These are phyloP conservation scores for Aureobasidium lini DNA, from an alignment of 2,329 filamentous ascomycete species.

Conservation along the genomic window DNA sequence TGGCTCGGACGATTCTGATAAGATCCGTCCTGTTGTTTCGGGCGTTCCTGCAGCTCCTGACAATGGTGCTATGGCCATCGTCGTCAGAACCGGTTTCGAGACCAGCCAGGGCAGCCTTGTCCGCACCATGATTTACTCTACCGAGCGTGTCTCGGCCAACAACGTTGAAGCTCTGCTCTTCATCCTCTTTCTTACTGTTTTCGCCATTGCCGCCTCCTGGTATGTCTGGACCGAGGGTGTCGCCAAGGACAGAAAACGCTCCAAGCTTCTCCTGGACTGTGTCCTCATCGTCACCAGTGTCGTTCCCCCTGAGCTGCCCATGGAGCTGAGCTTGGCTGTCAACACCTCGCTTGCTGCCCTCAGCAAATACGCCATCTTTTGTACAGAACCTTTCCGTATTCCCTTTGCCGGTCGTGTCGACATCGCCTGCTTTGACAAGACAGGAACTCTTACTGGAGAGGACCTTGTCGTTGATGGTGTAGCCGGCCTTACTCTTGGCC, in stretches of 20 bases:
- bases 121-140: constrained; percentile 99
- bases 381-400: constrained; percentile 96
- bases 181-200: constrained; percentile 92
- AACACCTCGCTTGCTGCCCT: constrained; percentile 94
- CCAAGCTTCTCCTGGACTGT: constrained; percentile 93
- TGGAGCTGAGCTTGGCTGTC: constrained; percentile 95
- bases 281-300: constrained; percentile 96
- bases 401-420: constrained; percentile 93
- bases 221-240: constrained; percentile 99
- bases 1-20: constrained; percentile 55
- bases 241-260: constrained; percentile 86
- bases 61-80: constrained; percentile 85
- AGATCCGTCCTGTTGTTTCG: constrained; percentile 59
- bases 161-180: constrained; percentile 95
- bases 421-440: constrained; percentile 97
- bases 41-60: constrained; percentile 82
- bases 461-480: constrained; percentile 96
- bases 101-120: constrained; percentile 97
- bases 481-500: constrained; percentile 72
- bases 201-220: constrained; percentile 95
- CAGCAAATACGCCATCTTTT: constrained; percentile 95
- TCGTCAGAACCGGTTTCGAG: constrained; percentile 96
- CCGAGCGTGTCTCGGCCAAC: constrained; percentile 96
- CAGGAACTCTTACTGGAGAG: constrained; percentile 90
- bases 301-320: constrained; percentile 94